These are phyloP conservation scores for Alternaria brassicicola DNA, from an alignment of 2,329 filamentous ascomycete genomes.

Conservation along the genomic window DNA sequence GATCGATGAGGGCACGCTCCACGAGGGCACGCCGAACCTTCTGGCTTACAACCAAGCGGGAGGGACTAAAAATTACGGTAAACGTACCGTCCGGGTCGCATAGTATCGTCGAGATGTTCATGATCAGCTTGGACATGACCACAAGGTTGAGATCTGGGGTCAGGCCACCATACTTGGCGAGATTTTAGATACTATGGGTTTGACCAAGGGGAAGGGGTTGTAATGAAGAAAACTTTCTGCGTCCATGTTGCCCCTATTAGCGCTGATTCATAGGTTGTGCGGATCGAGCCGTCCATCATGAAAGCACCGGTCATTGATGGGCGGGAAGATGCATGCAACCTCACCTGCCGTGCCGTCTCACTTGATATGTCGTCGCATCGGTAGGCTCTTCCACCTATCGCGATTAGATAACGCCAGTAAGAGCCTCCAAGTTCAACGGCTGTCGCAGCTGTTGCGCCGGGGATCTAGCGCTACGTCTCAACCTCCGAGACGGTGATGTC, in stretches of 20 bases:
- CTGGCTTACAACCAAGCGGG: conserved; percentile 58
- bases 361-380: neutral
- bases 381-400: neutral
- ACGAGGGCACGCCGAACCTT: conserved; percentile 53
- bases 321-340: neutral
- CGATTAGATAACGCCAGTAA: neutral
- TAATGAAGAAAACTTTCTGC: neutral
- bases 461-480: neutral
- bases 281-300: neutral
- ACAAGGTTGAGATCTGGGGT: neutral
- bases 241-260: neutral
- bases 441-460: neutral
- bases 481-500: conserved; percentile 14
- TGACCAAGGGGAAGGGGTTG: neutral
- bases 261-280: neutral
- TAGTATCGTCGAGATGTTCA: neutral
- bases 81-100: neutral
- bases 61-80: neutral
- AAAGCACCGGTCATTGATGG: neutral
- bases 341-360: conserved; percentile 6
- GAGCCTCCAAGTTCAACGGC: neutral
- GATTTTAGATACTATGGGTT: neutral
- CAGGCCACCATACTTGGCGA: neutral
- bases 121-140: neutral
- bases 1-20: conserved; percentile 44